A percentile compares a stretch with the other conserved stretches of the same genome.
These are phyloP conservation scores for Backusella morwellensis DNA, from an alignment of 192 early-diverging fungal genomes.

Conservation along the genomic window DNA sequence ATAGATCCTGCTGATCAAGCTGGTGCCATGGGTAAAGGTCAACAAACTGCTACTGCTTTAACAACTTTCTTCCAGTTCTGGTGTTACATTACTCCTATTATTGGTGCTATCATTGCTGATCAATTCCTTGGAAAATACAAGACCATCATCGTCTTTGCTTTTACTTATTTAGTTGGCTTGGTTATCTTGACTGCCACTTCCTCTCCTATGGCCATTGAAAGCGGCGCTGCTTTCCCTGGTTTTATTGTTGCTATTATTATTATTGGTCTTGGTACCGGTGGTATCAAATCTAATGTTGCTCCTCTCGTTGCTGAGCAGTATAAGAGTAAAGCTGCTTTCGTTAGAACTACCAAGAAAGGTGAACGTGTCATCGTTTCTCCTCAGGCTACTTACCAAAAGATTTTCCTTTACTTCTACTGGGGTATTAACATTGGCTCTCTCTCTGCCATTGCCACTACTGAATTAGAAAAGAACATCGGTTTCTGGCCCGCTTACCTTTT, in stretches of 20 bases:
- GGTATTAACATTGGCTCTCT: conserved; percentile 70
- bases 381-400: conserved; percentile 64
- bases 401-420: conserved; percentile 87
- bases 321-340: conserved; percentile 47
- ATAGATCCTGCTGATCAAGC: conserved; percentile 40
- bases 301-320: conserved; percentile 78
- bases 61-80: conserved; percentile 58
- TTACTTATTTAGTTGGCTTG: conserved; percentile 65
- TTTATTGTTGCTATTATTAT: conserved; percentile 66
- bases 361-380: conserved; percentile 62
- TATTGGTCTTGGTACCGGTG: conserved; percentile 76
- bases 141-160: conserved; percentile 62
- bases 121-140: conserved; percentile 74
- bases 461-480: conserved; percentile 55
- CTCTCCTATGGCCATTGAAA: conserved; percentile 50
- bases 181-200: conserved; percentile 62
- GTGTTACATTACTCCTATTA: conserved; percentile 57
- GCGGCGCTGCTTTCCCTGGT: conserved; percentile 60
- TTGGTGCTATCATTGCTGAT: conserved; percentile 67
- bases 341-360: conserved; percentile 55
- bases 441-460: conserved; percentile 55
- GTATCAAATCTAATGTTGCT: conserved; percentile 77
- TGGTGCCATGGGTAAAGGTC: conserved; percentile 48
- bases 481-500: conserved; percentile 60
- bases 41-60: conserved; percentile 54